These are phyloP conservation scores for Schizophyllum commune DNA, from an alignment of 1,284 basidiomycete species.

Conservation along the genomic window DNA sequence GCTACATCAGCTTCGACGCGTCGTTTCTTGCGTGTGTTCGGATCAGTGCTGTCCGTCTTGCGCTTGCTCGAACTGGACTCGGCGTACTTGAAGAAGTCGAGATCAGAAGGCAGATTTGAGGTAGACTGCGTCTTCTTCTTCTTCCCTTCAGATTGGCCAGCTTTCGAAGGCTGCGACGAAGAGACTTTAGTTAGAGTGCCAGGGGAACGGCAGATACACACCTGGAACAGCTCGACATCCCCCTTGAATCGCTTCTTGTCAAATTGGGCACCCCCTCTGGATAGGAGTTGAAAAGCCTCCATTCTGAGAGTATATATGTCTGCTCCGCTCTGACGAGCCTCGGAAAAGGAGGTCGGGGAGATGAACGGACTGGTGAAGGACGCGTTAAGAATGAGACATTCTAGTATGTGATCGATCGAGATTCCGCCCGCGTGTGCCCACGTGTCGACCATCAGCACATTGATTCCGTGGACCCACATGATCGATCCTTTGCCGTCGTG, in stretches of 20 bases:
- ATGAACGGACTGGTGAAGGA: background rate
- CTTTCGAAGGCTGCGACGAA: slow-evolving; percentile 16
- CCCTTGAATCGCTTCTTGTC: slow-evolving; percentile 70
- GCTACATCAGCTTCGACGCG: slow-evolving; percentile 22
- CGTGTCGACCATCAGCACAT: too few relatives aligned
- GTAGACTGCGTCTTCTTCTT: slow-evolving; percentile 25
- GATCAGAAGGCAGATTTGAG: slow-evolving; percentile 68
- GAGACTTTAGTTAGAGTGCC: slow-evolving; percentile 1
- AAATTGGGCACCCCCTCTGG: slow-evolving; percentile 69
- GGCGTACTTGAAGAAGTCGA: slow-evolving; percentile 88
- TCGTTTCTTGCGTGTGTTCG: slow-evolving; percentile 8
- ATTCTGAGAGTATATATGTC: slow-evolving; percentile 21
- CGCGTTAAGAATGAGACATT: too few relatives aligned
- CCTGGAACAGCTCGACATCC: slow-evolving; percentile 68
- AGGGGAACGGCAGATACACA: background rate
- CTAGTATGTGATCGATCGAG: too few relatives aligned
- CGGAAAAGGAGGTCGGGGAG: slow-evolving; percentile 1
- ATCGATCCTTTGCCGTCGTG: too few relatives aligned
- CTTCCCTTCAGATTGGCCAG: slow-evolving; percentile 9
- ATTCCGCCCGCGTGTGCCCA: too few relatives aligned
- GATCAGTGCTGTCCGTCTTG: slow-evolving; percentile 22
- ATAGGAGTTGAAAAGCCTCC: slow-evolving; percentile 75
- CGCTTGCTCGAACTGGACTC: slow-evolving; percentile 45
- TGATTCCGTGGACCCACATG: too few relatives aligned
- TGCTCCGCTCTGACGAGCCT: background rate